Percentiles rank a stretch among this genome's conserved stretches.
These are phyloP conservation scores for Pistacia integerrima DNA, from an alignment of 345 rosid species.

Conservation along the genomic window DNA sequence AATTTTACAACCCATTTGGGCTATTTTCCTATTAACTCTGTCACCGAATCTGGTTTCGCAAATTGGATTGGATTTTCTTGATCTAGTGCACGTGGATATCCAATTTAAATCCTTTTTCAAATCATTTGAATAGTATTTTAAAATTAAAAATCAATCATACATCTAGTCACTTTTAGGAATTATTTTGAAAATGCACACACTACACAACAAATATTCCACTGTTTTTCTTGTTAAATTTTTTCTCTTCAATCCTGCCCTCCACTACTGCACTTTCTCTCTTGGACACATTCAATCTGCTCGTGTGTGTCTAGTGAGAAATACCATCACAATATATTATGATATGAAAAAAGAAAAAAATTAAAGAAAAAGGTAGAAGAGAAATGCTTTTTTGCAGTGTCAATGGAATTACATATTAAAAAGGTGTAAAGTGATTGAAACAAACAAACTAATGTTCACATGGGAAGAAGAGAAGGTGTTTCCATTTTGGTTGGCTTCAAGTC, in stretches of 20 bases:
- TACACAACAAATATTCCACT: not conserved
- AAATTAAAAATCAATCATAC: too few relatives aligned
- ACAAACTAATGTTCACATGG: slow-evolving; percentile 52
- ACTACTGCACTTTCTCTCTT: slow-evolving; percentile 1
- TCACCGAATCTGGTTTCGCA: not conserved
- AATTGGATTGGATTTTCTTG: not conserved
- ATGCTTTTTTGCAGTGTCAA: slow-evolving; percentile 10
- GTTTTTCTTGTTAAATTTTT: not conserved
- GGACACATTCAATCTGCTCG: slow-evolving; percentile 19
- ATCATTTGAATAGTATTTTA: too few relatives aligned
- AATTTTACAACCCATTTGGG: too few relatives aligned
- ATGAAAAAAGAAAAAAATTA: not conserved
- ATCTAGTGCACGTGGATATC: not conserved
- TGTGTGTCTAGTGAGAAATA: not conserved
- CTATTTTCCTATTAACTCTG: not conserved
- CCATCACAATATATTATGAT: not conserved
- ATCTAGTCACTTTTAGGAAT: not conserved
- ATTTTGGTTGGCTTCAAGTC: slow-evolving; percentile 41
- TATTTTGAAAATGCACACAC: not conserved
- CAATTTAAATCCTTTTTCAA: not conserved
- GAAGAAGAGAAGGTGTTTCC: slow-evolving; percentile 36
- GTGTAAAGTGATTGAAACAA: slow-evolving; percentile 36
- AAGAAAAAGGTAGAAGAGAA: not conserved
- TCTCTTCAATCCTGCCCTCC: slow-evolving; percentile 8
- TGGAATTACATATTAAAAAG: slow-evolving; percentile 30